phyloP scores from a whole-genome alignment of 1,284 basidiomycete species.

The Cronartium ribicola region DNA sequence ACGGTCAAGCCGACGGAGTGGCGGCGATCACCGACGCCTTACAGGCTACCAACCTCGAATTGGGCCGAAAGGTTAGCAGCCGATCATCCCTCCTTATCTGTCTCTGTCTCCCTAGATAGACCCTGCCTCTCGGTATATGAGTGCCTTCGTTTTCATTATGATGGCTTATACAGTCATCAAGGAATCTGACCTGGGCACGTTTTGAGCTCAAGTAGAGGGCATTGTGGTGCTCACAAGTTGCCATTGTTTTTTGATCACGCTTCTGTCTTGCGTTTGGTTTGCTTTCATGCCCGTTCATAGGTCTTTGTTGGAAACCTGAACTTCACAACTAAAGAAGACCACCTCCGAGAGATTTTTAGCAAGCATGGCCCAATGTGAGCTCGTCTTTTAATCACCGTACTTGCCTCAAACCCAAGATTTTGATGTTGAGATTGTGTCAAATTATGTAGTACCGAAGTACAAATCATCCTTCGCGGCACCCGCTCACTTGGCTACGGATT shows the following conservation, averaged over 20 bases:
- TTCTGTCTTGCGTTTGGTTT: not conserved
- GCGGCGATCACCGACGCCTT: constrained; percentile 44
- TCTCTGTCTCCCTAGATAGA: not conserved
- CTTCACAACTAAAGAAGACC: constrained; percentile 32
- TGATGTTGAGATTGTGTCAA: not conserved
- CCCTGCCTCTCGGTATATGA: not conserved
- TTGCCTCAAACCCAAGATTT: not conserved
- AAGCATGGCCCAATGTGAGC: constrained; percentile 30
- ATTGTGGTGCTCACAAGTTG: no score
- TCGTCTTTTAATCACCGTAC: not conserved
- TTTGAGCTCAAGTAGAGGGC: no score
- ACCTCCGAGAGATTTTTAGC: constrained; percentile 21
- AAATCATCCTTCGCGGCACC: constrained; percentile 39
- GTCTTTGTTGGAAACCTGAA: constrained; percentile 38
- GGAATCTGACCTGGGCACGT: no score
- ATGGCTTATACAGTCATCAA: no score
- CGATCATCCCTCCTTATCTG: not conserved
- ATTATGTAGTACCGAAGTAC: constrained; percentile 22
- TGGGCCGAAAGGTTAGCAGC: constrained; percentile 46
- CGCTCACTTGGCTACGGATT: constrained; percentile 62
- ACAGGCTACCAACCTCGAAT: constrained; percentile 45
- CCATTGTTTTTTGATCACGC: not conserved
- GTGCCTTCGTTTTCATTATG: not conserved
- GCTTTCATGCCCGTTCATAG: not conserved
- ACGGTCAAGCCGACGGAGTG: constrained; percentile 12